Percentiles rank a stretch among this genome's conserved stretches.
These are phyloP conservation scores for Echites panduratus DNA, from an alignment of 257 asterid species.

Conservation along the genomic window DNA sequence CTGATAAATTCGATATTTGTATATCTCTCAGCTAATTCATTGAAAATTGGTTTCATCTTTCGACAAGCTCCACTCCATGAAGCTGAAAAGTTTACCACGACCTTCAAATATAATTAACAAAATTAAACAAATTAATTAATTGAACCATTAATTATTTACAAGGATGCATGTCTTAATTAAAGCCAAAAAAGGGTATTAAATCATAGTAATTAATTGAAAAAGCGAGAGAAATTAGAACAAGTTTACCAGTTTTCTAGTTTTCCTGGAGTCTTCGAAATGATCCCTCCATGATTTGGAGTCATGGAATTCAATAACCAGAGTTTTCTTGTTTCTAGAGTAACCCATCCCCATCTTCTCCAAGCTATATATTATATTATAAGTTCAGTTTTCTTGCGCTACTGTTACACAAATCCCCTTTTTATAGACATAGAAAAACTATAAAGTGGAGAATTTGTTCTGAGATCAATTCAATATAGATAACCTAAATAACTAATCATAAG, in stretches of 20 bases:
- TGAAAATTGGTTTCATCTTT: constrained; percentile 40
- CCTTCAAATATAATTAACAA: constrained; percentile 35
- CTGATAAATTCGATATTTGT: constrained; percentile 58
- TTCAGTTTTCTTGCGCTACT: not conserved
- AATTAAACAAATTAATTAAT: no score
- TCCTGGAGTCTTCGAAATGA: constrained; percentile 49
- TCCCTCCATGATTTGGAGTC: constrained; percentile 48
- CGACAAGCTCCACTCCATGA: constrained; percentile 74
- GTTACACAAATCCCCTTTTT: not conserved
- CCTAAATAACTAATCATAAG: no score
- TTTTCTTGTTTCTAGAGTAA: constrained; percentile 31
- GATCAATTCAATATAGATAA: not conserved
- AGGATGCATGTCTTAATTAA: not conserved
- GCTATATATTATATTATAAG: no score
- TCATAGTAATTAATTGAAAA: no score
- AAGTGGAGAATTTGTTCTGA: not conserved
- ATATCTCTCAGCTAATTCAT: constrained; percentile 48
- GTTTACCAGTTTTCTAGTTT: constrained; percentile 53
- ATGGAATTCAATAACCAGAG: constrained; percentile 44
- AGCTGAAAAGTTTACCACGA: constrained; percentile 67
- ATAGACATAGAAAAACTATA: not conserved
- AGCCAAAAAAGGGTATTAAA: not conserved
- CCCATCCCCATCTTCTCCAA: constrained; percentile 34
- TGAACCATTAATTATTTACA: not conserved
- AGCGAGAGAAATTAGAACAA: not conserved